Evolutionary conservation across 2,329 filamentous ascomycete species (phyloP).

Genomic region (Calcarisporium arbuscula): DNA sequence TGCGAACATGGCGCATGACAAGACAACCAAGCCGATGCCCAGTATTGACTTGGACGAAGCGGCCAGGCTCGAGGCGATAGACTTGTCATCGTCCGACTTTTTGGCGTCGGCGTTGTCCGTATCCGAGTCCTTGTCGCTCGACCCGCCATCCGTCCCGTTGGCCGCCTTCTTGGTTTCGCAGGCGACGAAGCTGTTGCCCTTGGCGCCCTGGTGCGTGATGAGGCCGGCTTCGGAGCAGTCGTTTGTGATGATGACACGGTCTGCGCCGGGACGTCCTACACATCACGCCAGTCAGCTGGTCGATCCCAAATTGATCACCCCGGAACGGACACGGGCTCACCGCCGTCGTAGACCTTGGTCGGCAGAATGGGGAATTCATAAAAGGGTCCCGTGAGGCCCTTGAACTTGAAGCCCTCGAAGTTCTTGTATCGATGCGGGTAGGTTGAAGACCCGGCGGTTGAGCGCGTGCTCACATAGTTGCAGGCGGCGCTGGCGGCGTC

Average conservation of each 20-base stretch:
- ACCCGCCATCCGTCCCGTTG: too few relatives aligned
- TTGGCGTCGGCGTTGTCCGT: too few relatives aligned
- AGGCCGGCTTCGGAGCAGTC: conserved; percentile 48
- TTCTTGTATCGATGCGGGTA: conserved; percentile 58
- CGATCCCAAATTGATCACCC: conserved; percentile 7
- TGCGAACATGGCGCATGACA: too few relatives aligned
- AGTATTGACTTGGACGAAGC: too few relatives aligned
- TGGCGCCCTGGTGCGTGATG: conserved; percentile 61
- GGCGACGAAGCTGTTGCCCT: too few relatives aligned
- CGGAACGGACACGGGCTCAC: too few relatives aligned
- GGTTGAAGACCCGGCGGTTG: conserved; percentile 24
- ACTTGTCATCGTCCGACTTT: too few relatives aligned
- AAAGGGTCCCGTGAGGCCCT: conserved; percentile 47
- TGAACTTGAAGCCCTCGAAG: conserved; percentile 56
- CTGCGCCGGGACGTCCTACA: conserved; percentile 52
- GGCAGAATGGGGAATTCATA: conserved; percentile 57
- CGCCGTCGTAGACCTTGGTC: conserved; percentile 48
- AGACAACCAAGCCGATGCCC: too few relatives aligned
- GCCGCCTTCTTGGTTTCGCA: too few relatives aligned
- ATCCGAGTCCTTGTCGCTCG: too few relatives aligned
- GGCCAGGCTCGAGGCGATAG: too few relatives aligned
- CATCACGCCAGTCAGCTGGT: conserved; percentile 5
- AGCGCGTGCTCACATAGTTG: conserved; percentile 36
- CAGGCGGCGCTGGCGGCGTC: conserved; percentile 46
- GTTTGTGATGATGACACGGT: conserved; percentile 56